Evolutionary conservation across 352 stramenopile genomes (phyloP).

Genomic region (Globisporangium lucens): DNA sequence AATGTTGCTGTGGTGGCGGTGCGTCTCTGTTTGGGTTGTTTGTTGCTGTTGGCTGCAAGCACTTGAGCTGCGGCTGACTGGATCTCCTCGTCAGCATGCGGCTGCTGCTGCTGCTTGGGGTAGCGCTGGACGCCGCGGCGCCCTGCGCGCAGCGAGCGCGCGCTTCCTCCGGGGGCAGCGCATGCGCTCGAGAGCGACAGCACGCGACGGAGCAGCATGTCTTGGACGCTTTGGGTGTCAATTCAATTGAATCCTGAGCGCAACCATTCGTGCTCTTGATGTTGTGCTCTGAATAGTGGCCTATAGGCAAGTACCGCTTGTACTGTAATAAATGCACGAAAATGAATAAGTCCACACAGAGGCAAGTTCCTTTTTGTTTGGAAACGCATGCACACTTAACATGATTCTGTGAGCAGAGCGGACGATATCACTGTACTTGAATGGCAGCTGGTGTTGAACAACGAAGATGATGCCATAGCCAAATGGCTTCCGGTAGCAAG

Average conservation of each 20-base stretch:
- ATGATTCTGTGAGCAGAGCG: too few species aligned
- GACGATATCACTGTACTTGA: too few species aligned
- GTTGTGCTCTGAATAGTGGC: not conserved
- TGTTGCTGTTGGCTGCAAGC: slow-evolving; percentile 1
- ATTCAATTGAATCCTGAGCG: not conserved
- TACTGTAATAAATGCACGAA: too few species aligned
- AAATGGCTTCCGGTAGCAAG: too few species aligned
- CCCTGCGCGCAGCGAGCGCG: slow-evolving; percentile 8
- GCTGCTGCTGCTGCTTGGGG: not conserved
- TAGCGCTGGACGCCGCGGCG: slow-evolving; percentile 18
- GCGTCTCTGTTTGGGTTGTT: not conserved
- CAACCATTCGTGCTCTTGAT: not conserved
- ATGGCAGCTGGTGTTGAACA: too few species aligned
- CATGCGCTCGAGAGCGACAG: not conserved
- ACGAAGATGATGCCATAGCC: too few species aligned
- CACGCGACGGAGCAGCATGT: slow-evolving; percentile 12
- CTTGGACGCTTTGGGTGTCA: not conserved
- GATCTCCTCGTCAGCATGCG: not conserved
- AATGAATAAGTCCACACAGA: too few species aligned
- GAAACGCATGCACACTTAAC: too few species aligned
- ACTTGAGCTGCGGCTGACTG: not conserved
- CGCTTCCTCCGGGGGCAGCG: not conserved
- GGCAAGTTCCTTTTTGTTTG: too few species aligned
- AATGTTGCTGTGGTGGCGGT: not conserved
- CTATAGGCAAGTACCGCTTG: not conserved